A percentile compares a stretch with the other conserved stretches of the same genome.
These are phyloP conservation scores for Backusella parvicylindrica DNA, from an alignment of 192 early-diverging fungal species.

Conservation along the genomic window DNA sequence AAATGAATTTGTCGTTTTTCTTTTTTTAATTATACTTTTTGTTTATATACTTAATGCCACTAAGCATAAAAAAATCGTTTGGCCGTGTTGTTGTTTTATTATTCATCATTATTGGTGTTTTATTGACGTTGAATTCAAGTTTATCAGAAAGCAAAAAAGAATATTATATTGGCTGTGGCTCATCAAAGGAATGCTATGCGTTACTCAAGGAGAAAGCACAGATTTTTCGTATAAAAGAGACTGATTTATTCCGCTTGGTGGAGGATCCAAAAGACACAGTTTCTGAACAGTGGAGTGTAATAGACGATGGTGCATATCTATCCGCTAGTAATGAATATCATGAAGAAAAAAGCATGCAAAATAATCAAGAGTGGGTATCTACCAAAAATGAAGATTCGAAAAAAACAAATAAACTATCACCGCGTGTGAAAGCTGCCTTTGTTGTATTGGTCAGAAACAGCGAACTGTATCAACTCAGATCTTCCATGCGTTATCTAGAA, in stretches of 20 bases:
- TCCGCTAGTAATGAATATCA: background rate
- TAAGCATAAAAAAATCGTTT: background rate
- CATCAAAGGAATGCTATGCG: background rate
- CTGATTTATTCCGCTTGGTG: background rate
- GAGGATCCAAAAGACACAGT: background rate
- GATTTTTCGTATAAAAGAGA: background rate
- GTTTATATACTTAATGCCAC: background rate
- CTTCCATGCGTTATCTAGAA: constrained; percentile 59
- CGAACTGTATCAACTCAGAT: constrained; percentile 61
- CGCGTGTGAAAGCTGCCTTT: constrained; percentile 61
- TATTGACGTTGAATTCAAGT: background rate
- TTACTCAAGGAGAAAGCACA: background rate
- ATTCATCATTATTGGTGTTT: background rate
- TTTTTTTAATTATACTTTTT: background rate
- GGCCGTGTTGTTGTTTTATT: background rate
- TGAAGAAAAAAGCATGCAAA: background rate
- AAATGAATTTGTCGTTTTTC: background rate
- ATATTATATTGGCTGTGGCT: background rate
- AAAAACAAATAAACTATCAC: background rate
- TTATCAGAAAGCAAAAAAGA: background rate
- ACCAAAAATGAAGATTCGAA: background rate
- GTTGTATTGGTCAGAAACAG: constrained; percentile 70
- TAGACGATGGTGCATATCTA: background rate
- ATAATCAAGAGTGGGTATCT: background rate
- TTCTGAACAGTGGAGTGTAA: background rate